phyloP scores from a whole-genome alignment of 2,329 filamentous ascomycete genomes.

The Sporothrix variecibatus region DNA sequence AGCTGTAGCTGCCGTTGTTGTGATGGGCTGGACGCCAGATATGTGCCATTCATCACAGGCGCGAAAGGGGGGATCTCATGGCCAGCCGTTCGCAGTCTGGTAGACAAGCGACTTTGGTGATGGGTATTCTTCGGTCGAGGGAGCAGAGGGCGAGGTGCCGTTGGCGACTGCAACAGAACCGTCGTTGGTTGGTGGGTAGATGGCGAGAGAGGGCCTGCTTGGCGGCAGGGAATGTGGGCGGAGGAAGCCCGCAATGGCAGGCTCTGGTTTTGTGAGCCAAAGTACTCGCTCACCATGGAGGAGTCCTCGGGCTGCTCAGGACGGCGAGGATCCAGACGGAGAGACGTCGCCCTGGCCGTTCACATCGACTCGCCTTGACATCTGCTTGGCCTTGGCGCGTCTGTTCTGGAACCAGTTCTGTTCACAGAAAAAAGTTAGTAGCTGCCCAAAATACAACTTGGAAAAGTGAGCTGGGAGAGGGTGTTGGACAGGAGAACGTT shows the following conservation, averaged over 20 bases:
- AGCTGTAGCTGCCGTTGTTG: not conserved
- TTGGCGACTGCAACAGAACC: not conserved
- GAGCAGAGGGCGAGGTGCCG: conserved; percentile 24
- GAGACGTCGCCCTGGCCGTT: conserved; percentile 44
- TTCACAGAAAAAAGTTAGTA: not conserved
- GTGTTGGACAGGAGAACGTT: conserved; percentile 31
- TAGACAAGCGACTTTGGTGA: conserved; percentile 32
- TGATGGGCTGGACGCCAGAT: conserved; percentile 19
- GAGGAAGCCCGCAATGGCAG: conserved; percentile 43
- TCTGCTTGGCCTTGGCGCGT: conserved; percentile 65
- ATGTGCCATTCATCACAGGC: conserved; percentile 22
- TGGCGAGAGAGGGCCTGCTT: conserved; percentile 26
- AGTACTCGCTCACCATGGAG: conserved; percentile 38
- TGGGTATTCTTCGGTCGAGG: conserved; percentile 32
- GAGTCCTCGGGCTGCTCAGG: conserved; percentile 36
- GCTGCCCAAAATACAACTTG: conserved; percentile 26
- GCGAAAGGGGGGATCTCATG: conserved; percentile 25
- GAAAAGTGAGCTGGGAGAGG: conserved; percentile 5
- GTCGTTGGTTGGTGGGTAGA: conserved; percentile 10
- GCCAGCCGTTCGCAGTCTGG: not conserved
- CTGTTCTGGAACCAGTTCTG: conserved; percentile 72
- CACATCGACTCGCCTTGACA: conserved; percentile 55
- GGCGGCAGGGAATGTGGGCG: conserved; percentile 39
- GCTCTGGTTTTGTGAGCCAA: conserved; percentile 37
- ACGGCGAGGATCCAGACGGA: conserved; percentile 40